A percentile compares a stretch with the other conserved stretches of the same genome.
phyloP scores from a whole-genome alignment of 352 stramenopile genomes.

The Phytophthora sp. region DNA sequence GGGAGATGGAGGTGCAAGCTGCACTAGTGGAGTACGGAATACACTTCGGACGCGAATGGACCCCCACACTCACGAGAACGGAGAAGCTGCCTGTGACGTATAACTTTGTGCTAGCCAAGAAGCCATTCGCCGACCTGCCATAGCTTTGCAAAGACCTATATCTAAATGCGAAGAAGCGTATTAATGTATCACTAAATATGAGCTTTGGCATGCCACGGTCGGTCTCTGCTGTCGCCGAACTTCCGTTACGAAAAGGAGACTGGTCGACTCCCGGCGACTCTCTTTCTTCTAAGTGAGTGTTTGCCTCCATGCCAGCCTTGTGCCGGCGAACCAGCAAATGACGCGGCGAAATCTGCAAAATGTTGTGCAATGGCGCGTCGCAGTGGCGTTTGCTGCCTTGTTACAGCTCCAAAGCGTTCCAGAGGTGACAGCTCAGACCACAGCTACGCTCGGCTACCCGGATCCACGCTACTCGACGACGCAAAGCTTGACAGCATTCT shows the following conservation, averaged over 20 bases:
- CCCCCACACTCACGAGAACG: constrained; percentile 21
- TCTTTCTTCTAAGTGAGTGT: constrained; percentile 19
- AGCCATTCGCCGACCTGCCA: constrained; percentile 21
- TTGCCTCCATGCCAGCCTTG: constrained; percentile 32
- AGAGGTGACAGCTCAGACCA: constrained; percentile 51
- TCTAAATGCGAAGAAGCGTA: constrained; percentile 31
- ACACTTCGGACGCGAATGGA: constrained; percentile 56
- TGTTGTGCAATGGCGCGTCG: constrained; percentile 6
- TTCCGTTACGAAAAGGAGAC: constrained; percentile 21
- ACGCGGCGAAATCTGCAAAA: constrained; percentile 27
- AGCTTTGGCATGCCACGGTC: background rate
- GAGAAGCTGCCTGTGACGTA: constrained; percentile 26
- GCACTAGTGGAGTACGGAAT: constrained; percentile 27
- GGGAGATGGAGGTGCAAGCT: constrained; percentile 48
- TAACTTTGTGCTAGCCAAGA: constrained; percentile 37
- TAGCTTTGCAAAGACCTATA: constrained; percentile 24
- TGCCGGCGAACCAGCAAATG: constrained; percentile 24
- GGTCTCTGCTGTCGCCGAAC: background rate
- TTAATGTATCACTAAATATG: constrained; percentile 35
- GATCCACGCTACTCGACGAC: constrained; percentile 68
- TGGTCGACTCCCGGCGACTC: constrained; percentile 2
- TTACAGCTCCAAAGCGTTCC: constrained; percentile 6
- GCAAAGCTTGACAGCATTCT: constrained; percentile 64
- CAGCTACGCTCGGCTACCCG: constrained; percentile 58
- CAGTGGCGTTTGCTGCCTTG: constrained; percentile 8